Evolutionary conservation across 345 rosid species (phyloP).

Genomic region (Hibiscus mutabilis): DNA sequence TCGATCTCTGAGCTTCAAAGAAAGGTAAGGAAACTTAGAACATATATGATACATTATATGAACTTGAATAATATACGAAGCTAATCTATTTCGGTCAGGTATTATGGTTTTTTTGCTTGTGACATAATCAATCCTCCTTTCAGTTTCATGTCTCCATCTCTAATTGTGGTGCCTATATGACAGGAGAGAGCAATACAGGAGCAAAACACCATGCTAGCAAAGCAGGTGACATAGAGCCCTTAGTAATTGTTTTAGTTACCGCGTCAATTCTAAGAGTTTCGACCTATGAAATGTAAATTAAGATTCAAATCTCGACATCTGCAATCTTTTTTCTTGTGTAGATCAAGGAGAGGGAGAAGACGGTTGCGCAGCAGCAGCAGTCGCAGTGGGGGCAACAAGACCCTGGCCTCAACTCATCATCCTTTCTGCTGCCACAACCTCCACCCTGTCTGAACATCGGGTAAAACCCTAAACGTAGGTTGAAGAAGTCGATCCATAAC

Average conservation of each 20-base stretch:
- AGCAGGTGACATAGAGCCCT: conserved; percentile 39
- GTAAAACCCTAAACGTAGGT: conserved; percentile 21
- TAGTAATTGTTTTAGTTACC: too few relatives aligned
- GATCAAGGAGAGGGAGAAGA: conserved; percentile 67
- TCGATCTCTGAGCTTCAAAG: conserved; percentile 74
- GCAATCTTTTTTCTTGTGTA: conserved; percentile 1
- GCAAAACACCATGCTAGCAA: conserved; percentile 60
- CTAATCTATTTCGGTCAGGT: too few relatives aligned
- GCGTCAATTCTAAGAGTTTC: neutral
- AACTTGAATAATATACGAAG: neutral
- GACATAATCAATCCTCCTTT: too few relatives aligned
- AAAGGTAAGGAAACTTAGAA: conserved; percentile 38
- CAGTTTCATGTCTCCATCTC: neutral
- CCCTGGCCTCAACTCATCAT: conserved; percentile 29
- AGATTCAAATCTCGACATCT: neutral
- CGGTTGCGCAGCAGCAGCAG: conserved; percentile 31
- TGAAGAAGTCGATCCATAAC: neutral
- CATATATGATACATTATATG: neutral
- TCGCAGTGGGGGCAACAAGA: conserved; percentile 54
- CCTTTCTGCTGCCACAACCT: conserved; percentile 42
- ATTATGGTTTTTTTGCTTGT: too few relatives aligned
- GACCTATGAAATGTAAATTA: neutral
- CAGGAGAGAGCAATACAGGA: conserved; percentile 69
- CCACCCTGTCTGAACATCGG: conserved; percentile 54
- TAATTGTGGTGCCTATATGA: conserved; percentile 7